These are phyloP conservation scores for Trichothecium sympodiale DNA, from an alignment of 2,329 filamentous ascomycete species.

Conservation along the genomic window DNA sequence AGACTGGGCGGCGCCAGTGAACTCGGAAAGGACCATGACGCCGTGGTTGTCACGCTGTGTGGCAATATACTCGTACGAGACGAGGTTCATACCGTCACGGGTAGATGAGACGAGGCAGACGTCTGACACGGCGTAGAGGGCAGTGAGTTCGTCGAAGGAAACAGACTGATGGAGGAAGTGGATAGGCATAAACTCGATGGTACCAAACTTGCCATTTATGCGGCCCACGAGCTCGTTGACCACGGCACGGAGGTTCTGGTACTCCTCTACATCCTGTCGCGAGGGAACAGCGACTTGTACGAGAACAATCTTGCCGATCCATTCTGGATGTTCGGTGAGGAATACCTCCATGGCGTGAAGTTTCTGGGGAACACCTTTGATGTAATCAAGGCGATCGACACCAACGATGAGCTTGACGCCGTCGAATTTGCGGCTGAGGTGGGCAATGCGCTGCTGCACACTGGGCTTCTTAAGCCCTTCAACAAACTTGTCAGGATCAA, in stretches of 20 bases:
- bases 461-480: slow-evolving; percentile 77
- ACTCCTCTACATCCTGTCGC: slow-evolving; percentile 92
- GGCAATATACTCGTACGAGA: slow-evolving; percentile 96
- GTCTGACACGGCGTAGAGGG: slow-evolving; percentile 84
- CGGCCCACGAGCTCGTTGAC: slow-evolving; percentile 94
- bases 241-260: slow-evolving; percentile 88
- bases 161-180: slow-evolving; percentile 98
- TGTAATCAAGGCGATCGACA: slow-evolving; percentile 89
- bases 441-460: slow-evolving; percentile 78
- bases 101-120: slow-evolving; percentile 88
- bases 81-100: slow-evolving; percentile 98
- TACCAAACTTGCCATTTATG: slow-evolving; percentile 95
- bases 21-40: slow-evolving; percentile 90
- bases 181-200: slow-evolving; percentile 97
- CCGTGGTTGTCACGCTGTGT: slow-evolving; percentile 85
- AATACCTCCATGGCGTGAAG: slow-evolving; percentile 94
- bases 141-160: slow-evolving; percentile 86
- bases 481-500: slow-evolving; percentile 93
- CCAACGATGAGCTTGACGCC: slow-evolving; percentile 95
- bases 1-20: slow-evolving; percentile 89
- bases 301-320: slow-evolving; percentile 94
- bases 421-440: slow-evolving; percentile 81
- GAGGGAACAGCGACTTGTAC: slow-evolving; percentile 94
- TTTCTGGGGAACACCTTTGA: slow-evolving; percentile 97
- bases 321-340: slow-evolving; percentile 91